phyloP scores from a whole-genome alignment of 75 land plant species.

The Picea glauca region DNA sequence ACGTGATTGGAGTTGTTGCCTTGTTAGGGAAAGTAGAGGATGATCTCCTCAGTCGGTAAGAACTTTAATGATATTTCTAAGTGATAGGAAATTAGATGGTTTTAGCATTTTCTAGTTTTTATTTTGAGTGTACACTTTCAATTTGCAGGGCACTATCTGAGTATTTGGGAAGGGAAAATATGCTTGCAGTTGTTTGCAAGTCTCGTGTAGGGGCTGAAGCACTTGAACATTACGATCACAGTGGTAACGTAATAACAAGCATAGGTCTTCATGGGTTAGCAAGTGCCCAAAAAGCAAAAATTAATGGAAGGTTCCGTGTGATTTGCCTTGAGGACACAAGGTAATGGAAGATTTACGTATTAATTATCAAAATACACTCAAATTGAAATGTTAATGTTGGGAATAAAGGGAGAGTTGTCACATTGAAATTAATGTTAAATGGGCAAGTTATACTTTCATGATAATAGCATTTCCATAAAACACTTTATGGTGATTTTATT shows the following conservation, averaged over 20 bases:
- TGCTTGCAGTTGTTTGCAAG: conserved; percentile 87
- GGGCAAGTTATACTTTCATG: neutral
- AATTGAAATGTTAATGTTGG: neutral
- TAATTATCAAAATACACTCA: no score
- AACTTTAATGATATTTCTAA: neutral
- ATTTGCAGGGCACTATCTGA: conserved; percentile 63
- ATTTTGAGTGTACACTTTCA: neutral
- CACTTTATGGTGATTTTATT: no score
- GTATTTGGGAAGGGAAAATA: conserved; percentile 72
- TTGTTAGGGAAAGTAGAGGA: conserved; percentile 62
- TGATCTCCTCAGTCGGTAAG: conserved; percentile 71
- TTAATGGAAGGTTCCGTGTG: conserved; percentile 58
- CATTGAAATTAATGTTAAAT: neutral
- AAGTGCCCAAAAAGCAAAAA: conserved; percentile 29
- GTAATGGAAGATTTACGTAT: conserved; percentile 16
- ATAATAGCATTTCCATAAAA: neutral
- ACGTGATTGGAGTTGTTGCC: conserved; percentile 83
- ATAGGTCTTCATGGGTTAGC: conserved; percentile 64
- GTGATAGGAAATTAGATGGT: neutral
- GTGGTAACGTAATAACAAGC: conserved; percentile 26
- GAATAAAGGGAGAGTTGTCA: neutral
- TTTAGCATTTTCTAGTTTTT: neutral
- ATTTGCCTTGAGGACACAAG: conserved; percentile 65
- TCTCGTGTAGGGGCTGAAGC: conserved; percentile 60
- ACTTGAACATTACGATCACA: conserved; percentile 41